Evolutionary conservation across 495 filamentous ascomycete species (phyloP), one percentile per base, ranked within the genome.

Genomic region (Daldinia vernicosa): DNA sequence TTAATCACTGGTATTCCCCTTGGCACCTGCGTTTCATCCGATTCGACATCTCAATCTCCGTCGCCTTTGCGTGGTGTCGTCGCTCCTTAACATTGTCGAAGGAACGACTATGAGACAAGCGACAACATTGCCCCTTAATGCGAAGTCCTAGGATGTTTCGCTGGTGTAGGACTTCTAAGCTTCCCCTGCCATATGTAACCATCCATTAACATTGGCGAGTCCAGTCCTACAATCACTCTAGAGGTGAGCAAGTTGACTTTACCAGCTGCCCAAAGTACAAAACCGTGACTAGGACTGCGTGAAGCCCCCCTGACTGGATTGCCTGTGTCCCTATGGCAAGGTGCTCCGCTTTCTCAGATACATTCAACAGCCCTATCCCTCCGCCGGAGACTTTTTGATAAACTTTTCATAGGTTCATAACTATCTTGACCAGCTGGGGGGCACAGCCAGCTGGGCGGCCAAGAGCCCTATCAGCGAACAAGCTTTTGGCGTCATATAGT

Each of bases 21-120:
- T 55, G 27, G 35, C 47, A 8, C 28, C 7, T 15, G n/a, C 30
- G 33, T 26, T 26, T 56, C 8, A 53, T 57, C 51, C 32, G 19
- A 65, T 57, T 69, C 65, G 65, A 64, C 40, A 27, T 40, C 39
- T 11, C 11, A 11, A 22, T 47, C 17, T 40, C 17, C 15, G 4
- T 33, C 8, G 58, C 26, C 47, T 56, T 63, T 39, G 11, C 26
- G 39, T 39, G 12, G 7, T 15, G 50, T 30, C 50, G 27, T 53
- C 50, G 27, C 9, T 9, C 24, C 26, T 53, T 26, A 30, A 26
- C 54, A 26, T 33, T 40, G 19, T 14, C 17, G 30, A 12, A 27
- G 54, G 33, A 24, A 5, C 9, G 19, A 12, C 43, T 0, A 24
- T 4, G 19, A 24, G 43, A 47, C 19, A 47, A 24, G 8, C 43